Evolutionary conservation across 208 protist species (phyloP).

Genomic region (Leishmania gerbilli): DNA sequence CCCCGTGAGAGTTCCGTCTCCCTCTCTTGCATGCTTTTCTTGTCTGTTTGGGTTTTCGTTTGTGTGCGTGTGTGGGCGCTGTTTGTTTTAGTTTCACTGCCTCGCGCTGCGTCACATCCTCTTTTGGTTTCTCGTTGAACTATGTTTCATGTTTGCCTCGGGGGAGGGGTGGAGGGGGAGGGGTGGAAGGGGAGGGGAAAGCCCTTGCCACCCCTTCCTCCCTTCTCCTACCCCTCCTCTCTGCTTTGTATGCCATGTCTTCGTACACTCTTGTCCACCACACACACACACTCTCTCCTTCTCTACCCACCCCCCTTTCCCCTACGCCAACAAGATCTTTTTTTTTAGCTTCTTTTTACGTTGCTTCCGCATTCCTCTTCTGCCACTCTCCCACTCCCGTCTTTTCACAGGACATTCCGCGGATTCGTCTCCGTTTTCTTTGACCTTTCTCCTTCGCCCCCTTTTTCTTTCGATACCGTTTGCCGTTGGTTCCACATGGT

Average conservation of each 20-base stretch:
- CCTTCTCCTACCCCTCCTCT: background rate
- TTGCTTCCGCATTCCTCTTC: background rate
- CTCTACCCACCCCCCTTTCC: conserved; percentile 2
- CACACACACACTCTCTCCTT: background rate
- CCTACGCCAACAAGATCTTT: background rate
- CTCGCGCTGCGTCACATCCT: background rate
- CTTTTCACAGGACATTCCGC: background rate
- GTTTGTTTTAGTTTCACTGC: background rate
- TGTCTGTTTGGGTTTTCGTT: background rate
- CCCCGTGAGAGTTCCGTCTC: background rate
- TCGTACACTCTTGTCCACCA: background rate
- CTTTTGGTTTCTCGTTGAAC: background rate
- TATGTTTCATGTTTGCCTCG: background rate
- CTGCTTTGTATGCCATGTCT: background rate
- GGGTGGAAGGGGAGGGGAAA: background rate
- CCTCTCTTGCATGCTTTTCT: conserved; percentile 3
- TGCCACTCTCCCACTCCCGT: background rate
- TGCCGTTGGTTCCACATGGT: background rate
- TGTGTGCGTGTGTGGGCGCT: conserved; percentile 1
- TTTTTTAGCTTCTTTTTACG: conserved; percentile 9
- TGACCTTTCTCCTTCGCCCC: background rate
- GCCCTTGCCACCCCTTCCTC: background rate
- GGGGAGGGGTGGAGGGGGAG: background rate
- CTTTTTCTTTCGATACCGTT: background rate
- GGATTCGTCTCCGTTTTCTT: background rate